These are phyloP conservation scores for Sechiopsis laciniata DNA, from an alignment of 306 rosid genomes.

Conservation along the genomic window DNA sequence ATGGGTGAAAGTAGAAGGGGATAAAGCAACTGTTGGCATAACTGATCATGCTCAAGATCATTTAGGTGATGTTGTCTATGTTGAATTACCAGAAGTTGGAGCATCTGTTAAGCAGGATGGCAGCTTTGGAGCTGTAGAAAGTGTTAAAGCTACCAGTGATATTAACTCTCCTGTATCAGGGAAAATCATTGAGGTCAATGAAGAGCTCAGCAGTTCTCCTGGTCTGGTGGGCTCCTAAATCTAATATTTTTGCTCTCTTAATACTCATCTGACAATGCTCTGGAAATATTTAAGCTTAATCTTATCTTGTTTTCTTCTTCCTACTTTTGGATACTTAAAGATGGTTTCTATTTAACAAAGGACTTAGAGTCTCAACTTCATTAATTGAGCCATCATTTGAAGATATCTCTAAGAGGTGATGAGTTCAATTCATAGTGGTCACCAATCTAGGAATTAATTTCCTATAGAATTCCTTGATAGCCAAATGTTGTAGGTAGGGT, in stretches of 20 bases:
- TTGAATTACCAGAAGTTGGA: conserved; percentile 85
- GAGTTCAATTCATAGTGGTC: no score
- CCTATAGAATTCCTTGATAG: no score
- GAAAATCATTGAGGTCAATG: conserved; percentile 62
- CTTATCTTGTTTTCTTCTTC: no score
- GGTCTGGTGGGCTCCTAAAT: conserved; percentile 60
- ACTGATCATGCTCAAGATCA: conserved; percentile 96
- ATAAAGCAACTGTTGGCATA: conserved; percentile 69
- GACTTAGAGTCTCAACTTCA: no score
- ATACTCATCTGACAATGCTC: not conserved
- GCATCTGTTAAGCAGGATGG: conserved; percentile 48
- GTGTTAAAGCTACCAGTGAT: conserved; percentile 96
- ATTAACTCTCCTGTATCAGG: conserved; percentile 84
- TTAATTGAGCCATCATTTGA: no score
- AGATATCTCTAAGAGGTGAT: no score
- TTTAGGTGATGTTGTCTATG: conserved; percentile 90
- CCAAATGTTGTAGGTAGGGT: no score
- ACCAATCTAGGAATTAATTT: no score
- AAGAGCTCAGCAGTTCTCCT: conserved; percentile 65
- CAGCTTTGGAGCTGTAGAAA: conserved; percentile 88
- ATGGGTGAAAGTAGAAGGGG: conserved; percentile 84
- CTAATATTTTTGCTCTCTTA: conserved; percentile 7
- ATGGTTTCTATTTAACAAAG: conserved; percentile 26
- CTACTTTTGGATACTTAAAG: not conserved
- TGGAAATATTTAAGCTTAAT: not conserved